Base-by-base conservation (phyloP, 345 rosid genomes). In the Eucalyptus curtisii region DNA sequence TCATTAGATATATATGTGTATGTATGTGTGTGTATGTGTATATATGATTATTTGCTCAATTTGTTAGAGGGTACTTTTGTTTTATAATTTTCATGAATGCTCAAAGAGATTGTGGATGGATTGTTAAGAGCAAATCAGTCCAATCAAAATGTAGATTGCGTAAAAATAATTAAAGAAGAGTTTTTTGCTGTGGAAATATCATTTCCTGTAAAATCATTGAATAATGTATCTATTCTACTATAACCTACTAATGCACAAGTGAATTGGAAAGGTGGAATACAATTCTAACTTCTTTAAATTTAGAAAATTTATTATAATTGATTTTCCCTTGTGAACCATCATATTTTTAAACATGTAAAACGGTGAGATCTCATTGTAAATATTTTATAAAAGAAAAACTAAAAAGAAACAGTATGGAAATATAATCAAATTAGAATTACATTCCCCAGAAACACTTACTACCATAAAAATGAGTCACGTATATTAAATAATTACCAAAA, bases 101-200 rank as follows among this genome's bases (percentile, higher is more conserved):
- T 55, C 61, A 25, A 22, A 55, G 61, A 22, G 61, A 55, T 55
- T 24, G 30, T 1, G 61, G 13, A 55, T 22, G 61, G 30, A 55
- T 24, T 55, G 61, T 55, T 55, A 10, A 55, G 61, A 9, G 30
- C 27, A 55, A 48, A 55, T 55, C 0, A 0, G 61, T 25, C 61
- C 61, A 55, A 0, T 55, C 61, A 55, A 55, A 55, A 55, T 55
- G 13, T 55, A 55, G 1, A 55, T 1, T 55, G 0, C 0, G 13
- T 9, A 1, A 24, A 55, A 24, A 5, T 55, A 22, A 1, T 55
- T 12, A 24, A 55, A 55, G 61, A 55, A 55, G 27, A 22, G 30
- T 25, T 55, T 55, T 55, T 55, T 24, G 61, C 10, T 55, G 61
- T 55, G 61, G 61, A 55, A 55, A 55, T 55, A 55, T 25, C 3